A percentile compares a stretch with the other conserved stretches of the same genome.
phyloP scores from a whole-genome alignment of 192 early-diverging fungal species.

The Podila epigama region DNA sequence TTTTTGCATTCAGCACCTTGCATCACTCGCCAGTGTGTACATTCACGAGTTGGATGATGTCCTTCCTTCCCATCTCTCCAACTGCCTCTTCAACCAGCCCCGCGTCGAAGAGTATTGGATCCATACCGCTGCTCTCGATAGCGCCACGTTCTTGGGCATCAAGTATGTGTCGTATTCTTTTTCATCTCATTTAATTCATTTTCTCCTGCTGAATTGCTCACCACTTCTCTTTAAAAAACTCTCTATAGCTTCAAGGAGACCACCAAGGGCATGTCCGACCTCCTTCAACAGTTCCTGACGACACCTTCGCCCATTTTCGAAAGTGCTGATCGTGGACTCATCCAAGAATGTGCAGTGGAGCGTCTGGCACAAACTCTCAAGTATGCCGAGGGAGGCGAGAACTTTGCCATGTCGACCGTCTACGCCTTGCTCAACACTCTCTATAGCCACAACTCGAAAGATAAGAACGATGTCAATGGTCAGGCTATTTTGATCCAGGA shows the following conservation, averaged over 20 bases:
- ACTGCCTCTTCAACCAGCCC: conserved; percentile 52
- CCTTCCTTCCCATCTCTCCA: conserved; percentile 53
- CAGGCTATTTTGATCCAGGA: conserved; percentile 50
- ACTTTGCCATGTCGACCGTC: conserved; percentile 36
- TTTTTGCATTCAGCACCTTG: conserved; percentile 49
- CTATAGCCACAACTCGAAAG: conserved; percentile 26
- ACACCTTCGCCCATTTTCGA: conserved; percentile 65
- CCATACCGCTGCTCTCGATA: conserved; percentile 34
- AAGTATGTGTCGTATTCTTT: conserved; percentile 44
- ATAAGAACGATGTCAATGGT: conserved; percentile 1
- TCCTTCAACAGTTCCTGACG: conserved; percentile 59
- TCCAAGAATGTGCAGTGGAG: conserved; percentile 57
- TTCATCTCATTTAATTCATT: background rate
- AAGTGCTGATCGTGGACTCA: conserved; percentile 33
- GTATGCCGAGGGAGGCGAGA: conserved; percentile 43
- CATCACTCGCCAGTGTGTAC: conserved; percentile 54
- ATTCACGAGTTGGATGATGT: conserved; percentile 60
- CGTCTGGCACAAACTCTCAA: conserved; percentile 60
- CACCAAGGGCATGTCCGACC: conserved; percentile 50
- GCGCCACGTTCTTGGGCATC: conserved; percentile 31
- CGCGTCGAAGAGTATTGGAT: conserved; percentile 46
- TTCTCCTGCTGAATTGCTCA: background rate
- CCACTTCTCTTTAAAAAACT: background rate
- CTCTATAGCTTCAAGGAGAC: conserved; percentile 37
- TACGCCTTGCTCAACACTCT: conserved; percentile 28